Percentiles rank a stretch among this genome's conserved stretches.
Conservation (phyloP, 176 grass and related monocot genomes). For the Chrysopogon serrulatus region DNA sequence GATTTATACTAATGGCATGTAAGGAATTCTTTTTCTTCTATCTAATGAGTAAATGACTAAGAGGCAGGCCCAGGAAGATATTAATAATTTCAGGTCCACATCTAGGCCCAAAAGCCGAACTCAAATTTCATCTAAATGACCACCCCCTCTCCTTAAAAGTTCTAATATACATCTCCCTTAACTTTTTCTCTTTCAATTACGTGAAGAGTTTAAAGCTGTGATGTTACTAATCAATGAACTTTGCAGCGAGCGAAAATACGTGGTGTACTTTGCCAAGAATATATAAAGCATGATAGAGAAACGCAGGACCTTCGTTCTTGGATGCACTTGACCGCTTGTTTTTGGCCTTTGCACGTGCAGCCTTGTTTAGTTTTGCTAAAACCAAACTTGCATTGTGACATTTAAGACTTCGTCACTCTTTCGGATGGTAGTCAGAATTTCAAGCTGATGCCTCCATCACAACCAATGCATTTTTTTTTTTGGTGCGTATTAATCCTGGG, state of each 20-base stretch:
- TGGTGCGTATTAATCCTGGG: not conserved
- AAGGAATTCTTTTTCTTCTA: too few species aligned
- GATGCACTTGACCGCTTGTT: not conserved
- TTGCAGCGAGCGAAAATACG: too few species aligned
- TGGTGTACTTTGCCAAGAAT: not conserved
- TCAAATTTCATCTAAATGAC: not conserved
- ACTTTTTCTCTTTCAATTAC: too few species aligned
- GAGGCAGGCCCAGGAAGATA: not conserved
- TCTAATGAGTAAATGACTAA: too few species aligned
- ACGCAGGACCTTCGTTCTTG: not conserved
- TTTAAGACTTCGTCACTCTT: not conserved
- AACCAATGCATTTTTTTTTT: not conserved
- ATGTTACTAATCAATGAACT: not conserved
- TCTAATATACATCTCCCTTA: too few species aligned
- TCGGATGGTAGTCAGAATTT: not conserved
- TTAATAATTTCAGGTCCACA: not conserved
- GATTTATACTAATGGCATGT: too few species aligned
- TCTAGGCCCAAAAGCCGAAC: not conserved
- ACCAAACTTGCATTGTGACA: too few species aligned
- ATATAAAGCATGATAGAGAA: not conserved
- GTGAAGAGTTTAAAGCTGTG: not conserved
- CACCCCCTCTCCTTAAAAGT: not conserved
- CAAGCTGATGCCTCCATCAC: not conserved
- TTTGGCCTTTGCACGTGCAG: not conserved
- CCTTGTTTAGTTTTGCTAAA: not conserved